A percentile compares a stretch with the other conserved stretches of the same genome.
Evolutionary conservation across 441 rosid species (phyloP).

Genomic region (Pelargonium fulgidum): DNA sequence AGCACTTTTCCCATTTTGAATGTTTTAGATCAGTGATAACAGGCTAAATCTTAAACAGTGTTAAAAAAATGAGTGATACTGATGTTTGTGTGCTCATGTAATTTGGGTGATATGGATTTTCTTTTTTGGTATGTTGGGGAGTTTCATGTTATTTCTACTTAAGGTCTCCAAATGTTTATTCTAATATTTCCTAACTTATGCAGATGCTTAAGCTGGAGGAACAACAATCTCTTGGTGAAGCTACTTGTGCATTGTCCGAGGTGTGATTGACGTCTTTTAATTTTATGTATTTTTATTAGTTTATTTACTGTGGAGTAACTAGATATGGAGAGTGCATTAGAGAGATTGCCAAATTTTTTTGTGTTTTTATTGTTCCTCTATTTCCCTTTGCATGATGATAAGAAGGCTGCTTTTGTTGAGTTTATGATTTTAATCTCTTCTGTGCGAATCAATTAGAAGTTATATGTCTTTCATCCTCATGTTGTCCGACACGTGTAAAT

Average conservation of each 20-base stretch:
- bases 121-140: not conserved
- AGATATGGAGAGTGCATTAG: not conserved
- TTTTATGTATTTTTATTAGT: not conserved
- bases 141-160: conserved; percentile 13
- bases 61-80: not conserved
- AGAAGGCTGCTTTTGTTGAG: not conserved
- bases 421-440: not conserved
- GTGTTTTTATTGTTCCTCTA: not conserved
- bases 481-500: not conserved
- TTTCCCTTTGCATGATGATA: not conserved
- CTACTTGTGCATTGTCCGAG: conserved; percentile 68
- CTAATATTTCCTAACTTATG: conserved; percentile 16
- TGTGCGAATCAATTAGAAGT: not conserved
- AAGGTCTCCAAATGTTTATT: conserved; percentile 11
- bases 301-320: not conserved
- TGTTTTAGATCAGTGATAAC: not conserved
- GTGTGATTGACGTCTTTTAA: conserved; percentile 30
- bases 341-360: not conserved
- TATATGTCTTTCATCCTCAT: not conserved
- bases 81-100: not conserved
- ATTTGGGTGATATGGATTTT: not conserved
- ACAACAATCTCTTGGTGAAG: conserved; percentile 89
- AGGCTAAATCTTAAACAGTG: not conserved
- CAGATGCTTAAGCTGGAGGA: conserved; percentile 89
- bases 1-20: not conserved